Conservation (phyloP, 2,329 filamentous ascomycete genomes). For the Alternaria tenuissima region DNA sequence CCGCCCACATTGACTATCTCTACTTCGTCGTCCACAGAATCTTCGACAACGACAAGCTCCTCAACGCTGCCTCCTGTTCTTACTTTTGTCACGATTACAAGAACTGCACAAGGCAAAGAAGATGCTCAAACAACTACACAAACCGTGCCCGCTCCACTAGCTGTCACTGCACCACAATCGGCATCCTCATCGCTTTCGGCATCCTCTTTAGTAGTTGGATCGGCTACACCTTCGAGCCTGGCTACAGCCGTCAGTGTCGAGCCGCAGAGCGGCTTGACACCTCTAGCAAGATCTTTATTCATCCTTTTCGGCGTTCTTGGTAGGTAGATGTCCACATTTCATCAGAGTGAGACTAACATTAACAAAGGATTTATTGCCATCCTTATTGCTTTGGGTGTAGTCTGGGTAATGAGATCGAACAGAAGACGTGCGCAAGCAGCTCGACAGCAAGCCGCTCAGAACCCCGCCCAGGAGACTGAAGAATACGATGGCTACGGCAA, state of each 20-base stretch:
- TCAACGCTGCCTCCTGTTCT: conserved; percentile 1
- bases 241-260: background rate
- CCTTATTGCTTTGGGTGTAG: conserved; percentile 14
- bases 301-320: conserved; percentile 20
- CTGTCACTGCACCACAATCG: conserved; percentile 1
- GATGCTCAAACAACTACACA: background rate
- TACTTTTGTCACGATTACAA: conserved; percentile 12
- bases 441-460: background rate
- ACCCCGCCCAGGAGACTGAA: background rate
- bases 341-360: background rate
- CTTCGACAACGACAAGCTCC: background rate
- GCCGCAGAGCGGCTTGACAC: conserved; percentile 8
- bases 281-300: conserved; percentile 16
- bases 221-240: background rate
- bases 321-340: background rate
- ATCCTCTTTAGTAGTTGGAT: background rate
- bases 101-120: conserved; percentile 11
- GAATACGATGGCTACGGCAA: conserved; percentile 1
- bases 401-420: conserved; percentile 11
- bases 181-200: background rate
- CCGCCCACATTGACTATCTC: background rate
- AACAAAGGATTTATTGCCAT: conserved; percentile 13
- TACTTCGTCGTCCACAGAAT: background rate
- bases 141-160: background rate
- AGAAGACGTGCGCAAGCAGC: conserved; percentile 2